These are phyloP conservation scores for Ceratocystis albifundus DNA, from an alignment of 2,329 filamentous ascomycete species.

Conservation along the genomic window DNA sequence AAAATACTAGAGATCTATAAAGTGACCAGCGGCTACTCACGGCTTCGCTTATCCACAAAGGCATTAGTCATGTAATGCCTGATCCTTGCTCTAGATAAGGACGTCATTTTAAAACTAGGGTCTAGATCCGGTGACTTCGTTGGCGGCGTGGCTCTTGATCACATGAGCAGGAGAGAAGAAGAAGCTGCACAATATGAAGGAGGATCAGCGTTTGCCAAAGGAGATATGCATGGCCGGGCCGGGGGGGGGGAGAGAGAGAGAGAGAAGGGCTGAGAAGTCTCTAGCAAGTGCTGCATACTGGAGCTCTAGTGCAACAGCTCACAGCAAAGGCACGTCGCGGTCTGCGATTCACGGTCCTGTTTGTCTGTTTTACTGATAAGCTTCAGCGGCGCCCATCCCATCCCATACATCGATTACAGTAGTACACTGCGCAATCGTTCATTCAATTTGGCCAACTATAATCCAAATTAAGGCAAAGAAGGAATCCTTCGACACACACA, in stretches of 20 bases:
- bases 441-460: neutral
- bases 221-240: neutral
- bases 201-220: neutral
- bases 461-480: conserved; percentile 1
- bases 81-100: neutral
- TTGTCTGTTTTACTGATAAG: too few relatives aligned
- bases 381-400: too few relatives aligned
- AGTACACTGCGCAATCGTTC: too few relatives aligned
- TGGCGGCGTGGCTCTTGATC: neutral
- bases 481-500: neutral
- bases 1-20: neutral
- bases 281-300: neutral
- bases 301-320: neutral
- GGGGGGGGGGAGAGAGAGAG: too few relatives aligned
- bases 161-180: neutral
- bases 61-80: neutral
- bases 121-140: conserved; percentile 1
- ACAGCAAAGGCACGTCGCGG: too few relatives aligned
- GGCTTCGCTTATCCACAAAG: conserved; percentile 1
- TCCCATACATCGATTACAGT: too few relatives aligned
- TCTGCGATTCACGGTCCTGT: too few relatives aligned
- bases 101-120: conserved; percentile 1
- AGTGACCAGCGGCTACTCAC: neutral
- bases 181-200: neutral
- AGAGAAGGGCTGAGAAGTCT: neutral